Conservation (phyloP, 2,329 filamentous ascomycete genomes). For the Epicoccum sorghinum region DNA sequence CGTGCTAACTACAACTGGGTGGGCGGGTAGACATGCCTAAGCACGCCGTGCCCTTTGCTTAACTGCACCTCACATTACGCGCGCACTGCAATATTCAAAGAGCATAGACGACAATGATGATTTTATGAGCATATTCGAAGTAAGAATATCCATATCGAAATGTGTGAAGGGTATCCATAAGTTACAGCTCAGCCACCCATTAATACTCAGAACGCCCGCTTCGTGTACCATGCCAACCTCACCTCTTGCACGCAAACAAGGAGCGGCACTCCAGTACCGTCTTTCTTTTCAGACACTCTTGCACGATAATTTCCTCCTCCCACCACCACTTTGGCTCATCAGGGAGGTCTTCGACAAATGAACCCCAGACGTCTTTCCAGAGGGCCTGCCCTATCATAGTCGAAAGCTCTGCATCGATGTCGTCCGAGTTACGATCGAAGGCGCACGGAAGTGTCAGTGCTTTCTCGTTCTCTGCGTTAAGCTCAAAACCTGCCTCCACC, state of each 20-base stretch:
- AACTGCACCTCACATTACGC: too few relatives aligned
- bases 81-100: not conserved
- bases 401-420: constrained; percentile 41
- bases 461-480: constrained; percentile 30
- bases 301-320: constrained; percentile 46
- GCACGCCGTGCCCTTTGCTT: too few relatives aligned
- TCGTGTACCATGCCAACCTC: not conserved
- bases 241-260: constrained; percentile 44
- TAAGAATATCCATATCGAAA: not conserved
- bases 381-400: constrained; percentile 43
- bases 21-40: too few relatives aligned
- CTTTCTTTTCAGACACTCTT: constrained; percentile 43
- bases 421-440: constrained; percentile 22
- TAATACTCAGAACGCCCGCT: not conserved
- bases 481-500: constrained; percentile 58
- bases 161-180: constrained; percentile 17
- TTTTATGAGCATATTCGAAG: not conserved
- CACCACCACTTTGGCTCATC: constrained; percentile 47
- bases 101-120: not conserved
- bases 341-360: constrained; percentile 40
- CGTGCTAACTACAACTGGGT: too few relatives aligned
- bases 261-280: constrained; percentile 48
- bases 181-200: constrained; percentile 5
- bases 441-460: constrained; percentile 41
- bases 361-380: constrained; percentile 49